Percentiles rank a stretch among this genome's conserved stretches.
phyloP scores from a whole-genome alignment of 345 rosid species.

The Carallia brachiata region DNA sequence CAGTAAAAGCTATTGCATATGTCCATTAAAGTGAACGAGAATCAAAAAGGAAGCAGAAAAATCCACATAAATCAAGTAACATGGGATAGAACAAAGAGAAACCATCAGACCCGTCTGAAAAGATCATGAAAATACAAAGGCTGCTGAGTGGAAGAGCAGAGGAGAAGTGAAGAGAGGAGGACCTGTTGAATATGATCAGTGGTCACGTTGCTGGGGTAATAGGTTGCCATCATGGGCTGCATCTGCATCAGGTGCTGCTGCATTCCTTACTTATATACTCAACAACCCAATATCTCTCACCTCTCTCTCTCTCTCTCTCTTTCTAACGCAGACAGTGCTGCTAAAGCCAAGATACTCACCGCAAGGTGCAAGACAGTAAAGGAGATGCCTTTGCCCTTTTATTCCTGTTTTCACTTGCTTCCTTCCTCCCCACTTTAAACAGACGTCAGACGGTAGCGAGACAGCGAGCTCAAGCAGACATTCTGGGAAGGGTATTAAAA shows the following conservation, averaged over 20 bases:
- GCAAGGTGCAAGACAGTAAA: conserved; percentile 2
- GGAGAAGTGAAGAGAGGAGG: conserved; percentile 29
- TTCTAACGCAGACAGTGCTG: background rate
- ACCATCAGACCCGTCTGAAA: background rate
- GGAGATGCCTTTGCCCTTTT: conserved; percentile 12
- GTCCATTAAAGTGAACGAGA: background rate
- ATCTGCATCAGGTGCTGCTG: conserved; percentile 99
- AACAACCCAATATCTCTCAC: background rate
- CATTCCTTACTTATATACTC: conserved; percentile 16
- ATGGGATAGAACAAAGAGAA: background rate
- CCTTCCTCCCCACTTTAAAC: conserved; percentile 4
- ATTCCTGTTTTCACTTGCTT: conserved; percentile 3
- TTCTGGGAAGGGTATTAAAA: background rate
- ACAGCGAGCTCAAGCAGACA: conserved; percentile 9
- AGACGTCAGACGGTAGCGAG: conserved; percentile 9
- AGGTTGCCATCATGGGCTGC: conserved; percentile 99
- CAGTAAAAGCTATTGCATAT: background rate
- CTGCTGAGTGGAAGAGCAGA: conserved; percentile 7
- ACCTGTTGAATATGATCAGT: conserved; percentile 99
- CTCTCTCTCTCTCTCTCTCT: background rate
- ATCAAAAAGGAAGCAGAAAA: background rate
- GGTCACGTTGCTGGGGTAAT: conserved; percentile 99
- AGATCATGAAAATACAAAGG: background rate
- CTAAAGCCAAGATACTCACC: background rate
- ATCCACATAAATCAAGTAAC: background rate